Percentiles rank a stretch among this genome's conserved stretches.
Evolutionary conservation across 495 filamentous ascomycete genomes (phyloP).

Genomic region (Aspergillus olivimuriae): DNA sequence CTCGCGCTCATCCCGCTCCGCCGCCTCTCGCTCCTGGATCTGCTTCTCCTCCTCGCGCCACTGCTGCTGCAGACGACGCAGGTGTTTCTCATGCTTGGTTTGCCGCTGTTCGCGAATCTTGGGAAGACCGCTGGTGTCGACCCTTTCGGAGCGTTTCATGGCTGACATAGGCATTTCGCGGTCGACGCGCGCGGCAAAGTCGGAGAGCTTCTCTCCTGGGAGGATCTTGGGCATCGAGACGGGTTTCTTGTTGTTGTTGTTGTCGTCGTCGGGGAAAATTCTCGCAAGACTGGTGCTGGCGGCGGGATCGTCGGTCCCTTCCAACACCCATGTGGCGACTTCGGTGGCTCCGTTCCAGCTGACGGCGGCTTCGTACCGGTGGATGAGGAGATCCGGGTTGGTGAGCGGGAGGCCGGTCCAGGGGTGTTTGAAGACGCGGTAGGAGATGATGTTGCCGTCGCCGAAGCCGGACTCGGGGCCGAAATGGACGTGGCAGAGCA

Average conservation of each 20-base stretch:
- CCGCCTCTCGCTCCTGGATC: slow-evolving; percentile 57
- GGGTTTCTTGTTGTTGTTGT: not conserved
- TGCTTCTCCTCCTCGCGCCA: slow-evolving; percentile 74
- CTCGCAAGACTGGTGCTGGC: too few species aligned
- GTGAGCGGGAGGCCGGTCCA: slow-evolving; percentile 31
- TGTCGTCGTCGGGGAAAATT: slow-evolving; percentile 5
- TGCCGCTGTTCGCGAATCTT: slow-evolving; percentile 51
- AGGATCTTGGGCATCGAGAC: slow-evolving; percentile 60
- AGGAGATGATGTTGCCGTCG: slow-evolving; percentile 23
- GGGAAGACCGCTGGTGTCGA: slow-evolving; percentile 17
- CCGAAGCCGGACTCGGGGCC: slow-evolving; percentile 21
- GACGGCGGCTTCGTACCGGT: slow-evolving; percentile 17
- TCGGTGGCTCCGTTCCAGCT: slow-evolving; percentile 43
- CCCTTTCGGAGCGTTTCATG: slow-evolving; percentile 38
- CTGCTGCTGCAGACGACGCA: slow-evolving; percentile 71
- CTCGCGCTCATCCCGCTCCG: slow-evolving; percentile 55
- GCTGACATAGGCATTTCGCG: slow-evolving; percentile 70
- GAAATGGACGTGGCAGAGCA: slow-evolving; percentile 29
- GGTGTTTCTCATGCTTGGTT: slow-evolving; percentile 76
- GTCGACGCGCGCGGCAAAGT: slow-evolving; percentile 81
- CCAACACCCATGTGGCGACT: slow-evolving; percentile 29
- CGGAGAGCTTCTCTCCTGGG: slow-evolving; percentile 73
- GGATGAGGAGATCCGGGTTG: slow-evolving; percentile 23
- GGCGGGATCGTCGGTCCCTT: too few species aligned
- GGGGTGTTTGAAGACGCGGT: slow-evolving; percentile 29